A percentile compares a stretch with the other conserved stretches of the same genome.
Evolutionary conservation across 768 basidiomycete genomes (phyloP).

Genomic region (Mrakia frigida): DNA sequence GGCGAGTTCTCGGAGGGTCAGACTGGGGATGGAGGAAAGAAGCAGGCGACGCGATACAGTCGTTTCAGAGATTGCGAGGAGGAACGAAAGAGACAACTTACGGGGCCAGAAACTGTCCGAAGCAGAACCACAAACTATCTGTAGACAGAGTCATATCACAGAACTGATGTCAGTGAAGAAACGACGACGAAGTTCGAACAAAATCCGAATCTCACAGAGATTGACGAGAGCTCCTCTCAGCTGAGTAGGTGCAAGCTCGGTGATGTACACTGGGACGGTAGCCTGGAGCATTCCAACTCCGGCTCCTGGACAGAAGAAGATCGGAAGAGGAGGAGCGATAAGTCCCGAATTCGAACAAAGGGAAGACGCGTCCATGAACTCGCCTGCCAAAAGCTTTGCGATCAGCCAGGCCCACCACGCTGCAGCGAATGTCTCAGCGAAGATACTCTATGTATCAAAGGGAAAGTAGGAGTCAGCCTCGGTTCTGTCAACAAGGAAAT

Average conservation of each 20-base stretch:
- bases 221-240: slow-evolving; percentile 37
- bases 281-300: slow-evolving; percentile 37
- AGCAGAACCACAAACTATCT: slow-evolving; percentile 18
- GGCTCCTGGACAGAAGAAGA: slow-evolving; percentile 33
- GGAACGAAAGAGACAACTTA: neutral
- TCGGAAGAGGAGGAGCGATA: neutral
- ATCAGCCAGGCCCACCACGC: slow-evolving; percentile 37
- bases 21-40: too few relatives aligned
- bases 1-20: slow-evolving; percentile 26
- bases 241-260: slow-evolving; percentile 36
- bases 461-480: neutral
- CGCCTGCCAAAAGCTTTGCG: slow-evolving; percentile 30
- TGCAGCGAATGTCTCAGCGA: slow-evolving; percentile 33
- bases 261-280: slow-evolving; percentile 37
- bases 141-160: neutral
- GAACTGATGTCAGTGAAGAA: neutral
- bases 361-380: neutral
- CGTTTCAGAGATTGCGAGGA: too few relatives aligned
- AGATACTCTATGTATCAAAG: slow-evolving; percentile 12
- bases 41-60: too few relatives aligned
- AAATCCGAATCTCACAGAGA: neutral
- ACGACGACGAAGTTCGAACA: neutral
- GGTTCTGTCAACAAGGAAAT: neutral
- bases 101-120: neutral
- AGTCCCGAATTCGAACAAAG: neutral